These are phyloP conservation scores for Chaetomium strumarium DNA, from an alignment of 2,329 filamentous ascomycete genomes.

Conservation along the genomic window DNA sequence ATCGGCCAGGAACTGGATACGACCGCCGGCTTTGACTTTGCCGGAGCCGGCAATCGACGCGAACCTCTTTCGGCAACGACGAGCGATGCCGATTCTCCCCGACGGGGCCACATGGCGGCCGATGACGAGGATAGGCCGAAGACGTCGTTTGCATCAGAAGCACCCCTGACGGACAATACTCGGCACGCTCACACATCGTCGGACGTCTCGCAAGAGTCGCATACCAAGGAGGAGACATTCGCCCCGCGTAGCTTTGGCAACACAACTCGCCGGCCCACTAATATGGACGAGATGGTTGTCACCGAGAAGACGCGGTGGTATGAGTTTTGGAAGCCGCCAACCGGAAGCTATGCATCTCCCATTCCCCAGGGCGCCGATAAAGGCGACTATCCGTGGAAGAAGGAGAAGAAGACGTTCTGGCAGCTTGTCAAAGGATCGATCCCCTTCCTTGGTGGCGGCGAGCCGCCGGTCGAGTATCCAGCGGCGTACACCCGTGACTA, in stretches of 20 bases:
- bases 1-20: slow-evolving; percentile 49
- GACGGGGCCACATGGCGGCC: slow-evolving; percentile 27
- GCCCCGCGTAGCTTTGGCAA: slow-evolving; percentile 38
- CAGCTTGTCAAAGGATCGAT: slow-evolving; percentile 44
- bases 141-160: slow-evolving; percentile 29
- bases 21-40: slow-evolving; percentile 48
- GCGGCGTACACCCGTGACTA: slow-evolving; percentile 55
- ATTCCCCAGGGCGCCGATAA: slow-evolving; percentile 51
- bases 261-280: slow-evolving; percentile 46
- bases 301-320: slow-evolving; percentile 48
- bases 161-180: slow-evolving; percentile 23
- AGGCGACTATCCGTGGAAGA: slow-evolving; percentile 38
- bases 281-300: slow-evolving; percentile 45
- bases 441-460: slow-evolving; percentile 43
- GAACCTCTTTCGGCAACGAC: background rate
- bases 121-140: slow-evolving; percentile 35
- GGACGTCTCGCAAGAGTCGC: slow-evolving; percentile 36
- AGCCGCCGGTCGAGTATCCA: slow-evolving; percentile 52
- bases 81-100: slow-evolving; percentile 25
- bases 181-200: slow-evolving; percentile 33
- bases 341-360: slow-evolving; percentile 55
- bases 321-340: slow-evolving; percentile 60
- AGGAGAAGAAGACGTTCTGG: slow-evolving; percentile 44
- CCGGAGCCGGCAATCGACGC: slow-evolving; percentile 17
- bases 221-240: slow-evolving; percentile 25